Conservation (phyloP, 768 basidiomycete genomes). For the Pholiota microspora region DNA sequence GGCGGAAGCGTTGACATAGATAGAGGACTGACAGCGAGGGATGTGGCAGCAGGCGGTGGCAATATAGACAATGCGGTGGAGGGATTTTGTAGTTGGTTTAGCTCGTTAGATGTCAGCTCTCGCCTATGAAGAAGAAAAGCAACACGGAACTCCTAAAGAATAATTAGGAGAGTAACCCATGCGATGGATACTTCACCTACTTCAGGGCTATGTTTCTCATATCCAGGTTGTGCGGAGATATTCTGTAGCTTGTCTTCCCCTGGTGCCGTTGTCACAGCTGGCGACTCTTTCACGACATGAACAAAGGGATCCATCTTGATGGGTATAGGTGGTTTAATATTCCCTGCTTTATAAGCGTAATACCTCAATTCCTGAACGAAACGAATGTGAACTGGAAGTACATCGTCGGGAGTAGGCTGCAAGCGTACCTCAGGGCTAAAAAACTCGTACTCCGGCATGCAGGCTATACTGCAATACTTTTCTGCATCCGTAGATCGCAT, state of each 20-base stretch:
- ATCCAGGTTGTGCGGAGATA: slow-evolving; percentile 3
- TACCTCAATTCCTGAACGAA: slow-evolving; percentile 1
- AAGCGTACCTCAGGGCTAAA: slow-evolving; percentile 6
- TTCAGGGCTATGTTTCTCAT: slow-evolving; percentile 5
- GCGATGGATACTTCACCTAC: background rate
- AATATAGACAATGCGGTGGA: background rate
- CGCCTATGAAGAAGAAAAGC: slow-evolving; percentile 1
- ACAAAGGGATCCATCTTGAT: slow-evolving; percentile 6
- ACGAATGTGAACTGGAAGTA: background rate
- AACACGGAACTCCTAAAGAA: slow-evolving; percentile 1
- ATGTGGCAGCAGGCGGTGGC: background rate
- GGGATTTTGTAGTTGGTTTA: background rate
- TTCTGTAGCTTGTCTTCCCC: slow-evolving; percentile 1
- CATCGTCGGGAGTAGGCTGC: too few species aligned
- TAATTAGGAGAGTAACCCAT: background rate
- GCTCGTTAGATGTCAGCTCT: slow-evolving; percentile 2
- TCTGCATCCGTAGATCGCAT: background rate
- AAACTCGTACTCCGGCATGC: slow-evolving; percentile 6
- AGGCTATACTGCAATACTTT: background rate
- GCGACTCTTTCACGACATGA: background rate
- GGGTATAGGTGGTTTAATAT: slow-evolving; percentile 1
- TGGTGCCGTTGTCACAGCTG: background rate
- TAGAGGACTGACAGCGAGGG: background rate
- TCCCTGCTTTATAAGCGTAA: slow-evolving; percentile 3
- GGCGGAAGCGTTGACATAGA: background rate